Percentiles rank a stretch among this genome's conserved stretches.
phyloP scores from a whole-genome alignment of 805 yeast species.

The Metschnikowia orientalis region DNA sequence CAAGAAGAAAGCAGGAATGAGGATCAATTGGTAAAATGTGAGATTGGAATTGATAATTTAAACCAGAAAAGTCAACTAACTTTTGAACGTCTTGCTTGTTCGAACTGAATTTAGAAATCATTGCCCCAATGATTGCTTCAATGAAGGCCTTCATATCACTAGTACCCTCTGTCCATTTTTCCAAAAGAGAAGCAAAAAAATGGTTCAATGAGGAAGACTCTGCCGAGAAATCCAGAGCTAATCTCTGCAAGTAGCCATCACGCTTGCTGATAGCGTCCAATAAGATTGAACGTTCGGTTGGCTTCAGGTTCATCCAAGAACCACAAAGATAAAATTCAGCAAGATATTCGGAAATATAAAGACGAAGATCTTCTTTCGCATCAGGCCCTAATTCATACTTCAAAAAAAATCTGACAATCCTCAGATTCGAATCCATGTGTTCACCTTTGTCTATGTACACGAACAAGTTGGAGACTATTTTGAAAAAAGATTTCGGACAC shows the following conservation, averaged over 20 bases:
- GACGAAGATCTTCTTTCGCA: background rate
- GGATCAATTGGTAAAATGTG: slow-evolving; percentile 31
- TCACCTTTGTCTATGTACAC: background rate
- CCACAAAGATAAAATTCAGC: slow-evolving; percentile 14
- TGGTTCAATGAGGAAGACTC: slow-evolving; percentile 7
- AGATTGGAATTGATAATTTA: slow-evolving; percentile 14
- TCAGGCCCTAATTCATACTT: background rate
- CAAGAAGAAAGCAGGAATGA: slow-evolving; percentile 30
- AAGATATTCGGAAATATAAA: slow-evolving; percentile 15
- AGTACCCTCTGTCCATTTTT: slow-evolving; percentile 10
- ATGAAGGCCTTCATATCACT: slow-evolving; percentile 16
- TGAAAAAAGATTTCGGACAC: background rate
- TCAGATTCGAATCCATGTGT: no score
- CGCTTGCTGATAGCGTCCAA: no score
- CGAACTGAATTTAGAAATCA: slow-evolving; percentile 26
- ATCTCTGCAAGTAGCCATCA: slow-evolving; percentile 2
- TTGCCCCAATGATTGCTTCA: slow-evolving; percentile 39
- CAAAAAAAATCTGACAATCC: slow-evolving; percentile 3
- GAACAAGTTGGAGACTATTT: slow-evolving; percentile 3
- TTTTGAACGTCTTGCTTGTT: slow-evolving; percentile 17
- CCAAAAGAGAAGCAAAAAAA: slow-evolving; percentile 16
- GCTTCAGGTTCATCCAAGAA: no score
- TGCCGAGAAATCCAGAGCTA: background rate
- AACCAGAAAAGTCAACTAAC: slow-evolving; percentile 20
- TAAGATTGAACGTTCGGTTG: background rate